A percentile compares a stretch with the other conserved stretches of the same genome.
Conservation (phyloP, 208 protist species). For the Acanthamoeba castellanii region DNA sequence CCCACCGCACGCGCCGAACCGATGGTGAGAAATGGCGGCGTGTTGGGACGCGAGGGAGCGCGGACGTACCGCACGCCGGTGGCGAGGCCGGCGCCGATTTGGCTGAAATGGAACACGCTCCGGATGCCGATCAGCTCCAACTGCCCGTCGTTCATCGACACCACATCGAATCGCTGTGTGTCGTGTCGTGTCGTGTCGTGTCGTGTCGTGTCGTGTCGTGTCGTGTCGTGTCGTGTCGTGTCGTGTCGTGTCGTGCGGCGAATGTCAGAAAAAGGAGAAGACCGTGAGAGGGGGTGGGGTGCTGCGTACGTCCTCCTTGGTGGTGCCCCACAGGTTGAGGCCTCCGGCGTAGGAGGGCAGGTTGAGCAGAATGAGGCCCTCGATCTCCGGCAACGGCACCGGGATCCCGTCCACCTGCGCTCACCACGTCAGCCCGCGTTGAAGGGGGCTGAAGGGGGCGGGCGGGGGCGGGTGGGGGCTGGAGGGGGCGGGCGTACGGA, state of each 20-base stretch:
- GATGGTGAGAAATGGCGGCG: too few relatives aligned
- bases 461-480: too few relatives aligned
- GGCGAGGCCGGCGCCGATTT: background rate
- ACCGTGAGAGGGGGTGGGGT: too few relatives aligned
- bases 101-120: constrained; percentile 32
- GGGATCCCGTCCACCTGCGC: constrained; percentile 24
- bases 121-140: constrained; percentile 57
- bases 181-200: too few relatives aligned
- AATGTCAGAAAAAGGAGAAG: too few relatives aligned
- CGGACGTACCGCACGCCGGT: background rate
- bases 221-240: too few relatives aligned
- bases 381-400: constrained; percentile 37
- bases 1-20: background rate
- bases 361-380: constrained; percentile 58
- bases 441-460: too few relatives aligned
- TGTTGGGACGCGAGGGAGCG: too few relatives aligned
- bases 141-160: constrained; percentile 58
- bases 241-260: too few relatives aligned
- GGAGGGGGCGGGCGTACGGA: background rate
- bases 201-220: too few relatives aligned
- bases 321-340: constrained; percentile 60
- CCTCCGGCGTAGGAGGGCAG: constrained; percentile 61
- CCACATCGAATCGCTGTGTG: background rate
- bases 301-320: constrained; percentile 25
- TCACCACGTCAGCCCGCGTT: too few relatives aligned